Evolutionary conservation across 768 basidiomycete species (phyloP).

Genomic region (Pulveroboletus ravenelii): DNA sequence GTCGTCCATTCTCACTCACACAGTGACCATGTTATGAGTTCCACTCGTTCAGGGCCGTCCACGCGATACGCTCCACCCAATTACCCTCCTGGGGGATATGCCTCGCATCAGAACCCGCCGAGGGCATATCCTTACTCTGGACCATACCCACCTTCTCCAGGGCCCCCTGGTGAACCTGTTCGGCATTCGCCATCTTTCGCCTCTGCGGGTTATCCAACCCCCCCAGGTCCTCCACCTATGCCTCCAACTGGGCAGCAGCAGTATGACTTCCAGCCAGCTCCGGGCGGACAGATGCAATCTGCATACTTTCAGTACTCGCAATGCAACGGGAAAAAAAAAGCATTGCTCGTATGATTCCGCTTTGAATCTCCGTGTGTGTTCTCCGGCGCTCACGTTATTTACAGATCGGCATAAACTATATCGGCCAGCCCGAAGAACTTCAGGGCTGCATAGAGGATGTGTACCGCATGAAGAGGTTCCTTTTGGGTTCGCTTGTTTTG

Average conservation of each 20-base stretch:
- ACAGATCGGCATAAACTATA: slow-evolving; percentile 89
- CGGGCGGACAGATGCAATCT: slow-evolving; percentile 44
- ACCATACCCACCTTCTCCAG: slow-evolving; percentile 12
- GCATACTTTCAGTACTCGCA: slow-evolving; percentile 84
- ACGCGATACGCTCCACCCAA: not conserved
- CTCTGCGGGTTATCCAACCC: slow-evolving; percentile 11
- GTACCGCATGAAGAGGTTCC: slow-evolving; percentile 71
- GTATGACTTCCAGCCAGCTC: slow-evolving; percentile 57
- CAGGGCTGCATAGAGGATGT: slow-evolving; percentile 92
- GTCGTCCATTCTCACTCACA: slow-evolving; percentile 33
- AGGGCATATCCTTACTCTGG: slow-evolving; percentile 10
- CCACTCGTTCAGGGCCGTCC: slow-evolving; percentile 8
- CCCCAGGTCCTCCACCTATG: slow-evolving; percentile 39
- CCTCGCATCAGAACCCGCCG: slow-evolving; percentile 9
- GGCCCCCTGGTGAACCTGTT: slow-evolving; percentile 9
- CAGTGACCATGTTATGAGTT: slow-evolving; percentile 21
- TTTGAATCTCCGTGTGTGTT: not conserved
- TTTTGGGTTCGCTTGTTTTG: slow-evolving; percentile 48
- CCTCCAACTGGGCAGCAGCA: slow-evolving; percentile 56
- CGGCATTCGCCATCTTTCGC: not conserved
- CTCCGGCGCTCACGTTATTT: not conserved
- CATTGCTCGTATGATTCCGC: slow-evolving; percentile 62
- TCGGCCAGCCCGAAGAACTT: slow-evolving; percentile 60
- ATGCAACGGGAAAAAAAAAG: slow-evolving; percentile 84
- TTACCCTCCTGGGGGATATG: slow-evolving; percentile 20